These are phyloP conservation scores for Citrus unshiu DNA, from an alignment of 345 rosid species.

Conservation along the genomic window DNA sequence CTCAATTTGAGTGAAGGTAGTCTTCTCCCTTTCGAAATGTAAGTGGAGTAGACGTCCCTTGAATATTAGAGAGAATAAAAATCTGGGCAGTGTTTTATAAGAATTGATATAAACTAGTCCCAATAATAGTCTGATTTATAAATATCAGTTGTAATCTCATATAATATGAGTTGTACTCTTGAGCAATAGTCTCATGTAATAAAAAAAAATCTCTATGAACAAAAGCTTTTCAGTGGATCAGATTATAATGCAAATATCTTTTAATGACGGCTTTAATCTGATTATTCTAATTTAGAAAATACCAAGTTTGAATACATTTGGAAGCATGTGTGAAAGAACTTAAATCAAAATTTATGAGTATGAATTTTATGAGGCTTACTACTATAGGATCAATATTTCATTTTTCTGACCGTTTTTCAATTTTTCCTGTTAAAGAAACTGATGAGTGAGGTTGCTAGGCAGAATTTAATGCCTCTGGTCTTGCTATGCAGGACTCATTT, in stretches of 20 bases:
- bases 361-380: neutral
- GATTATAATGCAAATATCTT: neutral
- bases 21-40: too few species aligned
- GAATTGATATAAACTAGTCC: too few species aligned
- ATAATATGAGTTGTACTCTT: too few species aligned
- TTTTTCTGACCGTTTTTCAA: neutral
- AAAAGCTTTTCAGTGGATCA: neutral
- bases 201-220: neutral
- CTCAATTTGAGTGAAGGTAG: too few species aligned
- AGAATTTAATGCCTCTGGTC: constrained; percentile 60
- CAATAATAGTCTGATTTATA: too few species aligned
- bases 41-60: too few species aligned
- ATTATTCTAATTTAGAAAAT: neutral
- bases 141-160: too few species aligned
- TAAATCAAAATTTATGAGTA: neutral
- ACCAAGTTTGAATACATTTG: neutral
- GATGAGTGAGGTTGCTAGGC: constrained; percentile 77
- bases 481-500: constrained; percentile 78
- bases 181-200: too few species aligned
- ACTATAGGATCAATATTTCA: neutral
- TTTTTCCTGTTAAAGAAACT: constrained; percentile 40
- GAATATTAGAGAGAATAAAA: too few species aligned
- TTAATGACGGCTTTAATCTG: neutral
- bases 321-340: neutral
- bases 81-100: too few species aligned